Percentiles rank a stretch among this genome's conserved stretches.
Conservation (phyloP, 345 rosid genomes). For the Brassica juncea region DNA sequence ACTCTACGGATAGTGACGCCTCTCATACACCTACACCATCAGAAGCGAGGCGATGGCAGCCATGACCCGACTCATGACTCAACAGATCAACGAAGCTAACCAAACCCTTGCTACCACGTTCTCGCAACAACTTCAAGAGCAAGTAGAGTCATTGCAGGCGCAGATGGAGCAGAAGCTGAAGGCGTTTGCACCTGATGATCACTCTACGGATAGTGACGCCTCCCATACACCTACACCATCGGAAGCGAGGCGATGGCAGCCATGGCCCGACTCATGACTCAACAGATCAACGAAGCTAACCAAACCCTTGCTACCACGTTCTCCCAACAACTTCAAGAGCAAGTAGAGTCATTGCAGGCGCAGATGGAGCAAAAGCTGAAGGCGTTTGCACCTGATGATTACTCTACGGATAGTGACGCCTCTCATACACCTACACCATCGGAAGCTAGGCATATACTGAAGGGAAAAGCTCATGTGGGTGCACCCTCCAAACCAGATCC, state of each 20-base stretch:
- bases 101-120: too few relatives aligned
- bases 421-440: neutral
- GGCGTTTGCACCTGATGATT: neutral
- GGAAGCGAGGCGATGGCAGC: neutral
- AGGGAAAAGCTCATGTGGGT: neutral
- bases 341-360: neutral
- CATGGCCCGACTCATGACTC: neutral
- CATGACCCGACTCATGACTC: too few relatives aligned
- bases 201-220: too few relatives aligned
- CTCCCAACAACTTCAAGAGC: neutral
- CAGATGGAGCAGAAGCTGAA: too few relatives aligned
- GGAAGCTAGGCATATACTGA: neutral
- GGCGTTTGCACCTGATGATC: too few relatives aligned
- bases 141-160: too few relatives aligned
- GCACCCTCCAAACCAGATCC: neutral
- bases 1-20: too few relatives aligned
- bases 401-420: neutral
- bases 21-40: too few relatives aligned
- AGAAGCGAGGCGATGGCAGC: too few relatives aligned
- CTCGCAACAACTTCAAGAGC: too few relatives aligned
- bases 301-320: neutral
- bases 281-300: neutral
- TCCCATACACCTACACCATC: too few relatives aligned
- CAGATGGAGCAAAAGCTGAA: neutral
- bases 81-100: too few relatives aligned